phyloP scores from a whole-genome alignment of 768 basidiomycete species.

The Filobasidium wieringae region DNA sequence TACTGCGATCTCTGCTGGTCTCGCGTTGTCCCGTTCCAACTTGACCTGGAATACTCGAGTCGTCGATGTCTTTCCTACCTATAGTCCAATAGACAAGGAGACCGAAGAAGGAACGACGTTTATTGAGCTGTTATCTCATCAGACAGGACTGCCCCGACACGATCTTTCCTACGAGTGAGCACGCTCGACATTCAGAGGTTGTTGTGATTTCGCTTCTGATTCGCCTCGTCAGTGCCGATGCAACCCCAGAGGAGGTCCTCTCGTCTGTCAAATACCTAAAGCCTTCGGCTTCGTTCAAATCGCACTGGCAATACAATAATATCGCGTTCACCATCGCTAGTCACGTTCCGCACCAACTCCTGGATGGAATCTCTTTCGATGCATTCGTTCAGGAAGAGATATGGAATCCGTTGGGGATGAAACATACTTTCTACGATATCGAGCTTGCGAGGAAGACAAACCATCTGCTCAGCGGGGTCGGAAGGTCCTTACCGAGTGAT shows the following conservation, averaged over 20 bases:
- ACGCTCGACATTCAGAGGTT: background rate
- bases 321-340: constrained; percentile 18
- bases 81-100: constrained; percentile 23
- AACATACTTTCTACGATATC: constrained; percentile 17
- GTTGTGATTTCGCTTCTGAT: background rate
- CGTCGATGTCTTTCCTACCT: constrained; percentile 27
- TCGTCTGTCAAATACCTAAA: constrained; percentile 11
- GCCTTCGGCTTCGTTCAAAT: constrained; percentile 25
- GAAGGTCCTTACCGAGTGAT: constrained; percentile 6
- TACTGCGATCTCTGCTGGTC: constrained; percentile 19
- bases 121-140: constrained; percentile 25
- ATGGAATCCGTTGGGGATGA: constrained; percentile 25
- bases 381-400: constrained; percentile 22
- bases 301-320: constrained; percentile 32
- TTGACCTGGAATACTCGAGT: constrained; percentile 25
- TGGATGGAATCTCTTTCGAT: constrained; percentile 13
- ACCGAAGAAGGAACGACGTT: constrained; percentile 23
- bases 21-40: constrained; percentile 21
- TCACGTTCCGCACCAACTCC: constrained; percentile 18
- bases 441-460: constrained; percentile 15
- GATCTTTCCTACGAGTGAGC: constrained; percentile 19
- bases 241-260: background rate
- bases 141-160: constrained; percentile 28
- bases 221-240: background rate
- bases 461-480: constrained; percentile 15